Percentiles rank a stretch among this genome's conserved stretches.
phyloP scores from a whole-genome alignment of 768 basidiomycete genomes.

The Panaeolus papilionaceus region DNA sequence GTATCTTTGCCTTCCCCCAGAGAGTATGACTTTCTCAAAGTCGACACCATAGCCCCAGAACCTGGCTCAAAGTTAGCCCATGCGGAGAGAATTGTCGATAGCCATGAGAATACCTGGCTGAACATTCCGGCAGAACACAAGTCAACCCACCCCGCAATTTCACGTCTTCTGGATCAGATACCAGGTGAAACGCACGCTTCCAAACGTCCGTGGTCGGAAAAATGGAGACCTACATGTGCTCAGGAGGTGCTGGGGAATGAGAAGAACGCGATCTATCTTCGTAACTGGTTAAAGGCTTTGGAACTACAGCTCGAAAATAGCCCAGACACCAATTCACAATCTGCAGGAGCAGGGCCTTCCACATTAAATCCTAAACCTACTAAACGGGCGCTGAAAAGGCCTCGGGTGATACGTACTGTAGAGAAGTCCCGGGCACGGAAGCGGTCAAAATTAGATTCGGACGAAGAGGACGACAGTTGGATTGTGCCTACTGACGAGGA shows the following conservation, averaged over 20 bases:
- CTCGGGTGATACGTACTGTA: conserved; percentile 63
- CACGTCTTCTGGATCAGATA: conserved; percentile 39
- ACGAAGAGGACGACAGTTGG: conserved; percentile 63
- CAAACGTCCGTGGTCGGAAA: conserved; percentile 70
- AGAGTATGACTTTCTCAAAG: conserved; percentile 12
- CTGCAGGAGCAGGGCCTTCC: conserved; percentile 20
- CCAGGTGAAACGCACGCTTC: conserved; percentile 30
- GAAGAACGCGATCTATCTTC: conserved; percentile 67
- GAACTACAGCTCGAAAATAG: conserved; percentile 56
- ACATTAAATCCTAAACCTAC: conserved; percentile 20
- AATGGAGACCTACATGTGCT: conserved; percentile 77
- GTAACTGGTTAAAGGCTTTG: conserved; percentile 81
- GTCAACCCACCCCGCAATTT: conserved; percentile 56
- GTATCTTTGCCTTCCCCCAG: neutral
- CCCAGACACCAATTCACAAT: neutral
- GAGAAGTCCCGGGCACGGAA: conserved; percentile 55
- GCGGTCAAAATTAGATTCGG: conserved; percentile 56
- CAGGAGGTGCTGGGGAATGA: conserved; percentile 84
- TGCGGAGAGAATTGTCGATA: conserved; percentile 7
- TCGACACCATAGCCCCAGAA: neutral
- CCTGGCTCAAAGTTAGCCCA: neutral
- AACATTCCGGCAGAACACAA: conserved; percentile 38
- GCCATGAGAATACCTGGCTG: conserved; percentile 6
- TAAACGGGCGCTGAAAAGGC: conserved; percentile 57
- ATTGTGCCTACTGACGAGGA: conserved; percentile 54